Evolutionary conservation across 2,329 filamentous ascomycete genomes (phyloP).

Genomic region (Grosmannia serpens): DNA sequence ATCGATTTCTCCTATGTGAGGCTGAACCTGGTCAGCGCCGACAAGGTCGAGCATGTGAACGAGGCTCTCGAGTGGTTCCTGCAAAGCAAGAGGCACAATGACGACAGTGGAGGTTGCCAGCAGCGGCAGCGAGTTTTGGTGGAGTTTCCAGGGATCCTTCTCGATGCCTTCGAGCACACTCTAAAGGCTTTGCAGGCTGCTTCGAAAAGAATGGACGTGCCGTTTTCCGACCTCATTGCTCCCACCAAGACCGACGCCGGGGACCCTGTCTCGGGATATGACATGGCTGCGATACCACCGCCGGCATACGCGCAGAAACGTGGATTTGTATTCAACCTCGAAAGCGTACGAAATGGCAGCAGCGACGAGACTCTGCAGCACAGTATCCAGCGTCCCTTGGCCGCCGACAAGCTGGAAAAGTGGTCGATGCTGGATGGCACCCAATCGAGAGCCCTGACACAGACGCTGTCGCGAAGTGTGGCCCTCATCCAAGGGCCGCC

Average conservation of each 20-base stretch:
- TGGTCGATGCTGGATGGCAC: constrained; percentile 39
- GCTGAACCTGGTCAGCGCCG: constrained; percentile 16
- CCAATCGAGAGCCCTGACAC: constrained; percentile 39
- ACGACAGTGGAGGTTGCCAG: constrained; percentile 3
- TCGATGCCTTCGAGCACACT: constrained; percentile 46
- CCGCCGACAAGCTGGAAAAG: constrained; percentile 15
- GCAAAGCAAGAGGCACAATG: too few relatives aligned
- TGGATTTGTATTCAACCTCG: constrained; percentile 39
- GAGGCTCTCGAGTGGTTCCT: constrained; percentile 16
- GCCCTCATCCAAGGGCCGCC: constrained; percentile 59
- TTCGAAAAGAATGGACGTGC: constrained; percentile 28
- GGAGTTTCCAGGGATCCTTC: constrained; percentile 50
- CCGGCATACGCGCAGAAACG: constrained; percentile 37
- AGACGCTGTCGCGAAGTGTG: constrained; percentile 39
- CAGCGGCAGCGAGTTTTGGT: constrained; percentile 26
- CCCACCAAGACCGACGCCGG: constrained; percentile 3
- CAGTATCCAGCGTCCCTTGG: not conserved
- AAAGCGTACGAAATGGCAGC: constrained; percentile 14
- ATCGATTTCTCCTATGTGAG: not conserved
- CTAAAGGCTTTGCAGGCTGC: constrained; percentile 44
- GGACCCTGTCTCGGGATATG: not conserved
- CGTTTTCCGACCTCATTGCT: constrained; percentile 36
- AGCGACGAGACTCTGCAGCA: constrained; percentile 7
- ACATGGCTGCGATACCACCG: constrained; percentile 21
- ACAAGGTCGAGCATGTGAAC: constrained; percentile 14